A percentile compares a stretch with the other conserved stretches of the same genome.
phyloP scores from a whole-genome alignment of 2,329 filamentous ascomycete genomes.

The Aspergillus alliaceus region DNA sequence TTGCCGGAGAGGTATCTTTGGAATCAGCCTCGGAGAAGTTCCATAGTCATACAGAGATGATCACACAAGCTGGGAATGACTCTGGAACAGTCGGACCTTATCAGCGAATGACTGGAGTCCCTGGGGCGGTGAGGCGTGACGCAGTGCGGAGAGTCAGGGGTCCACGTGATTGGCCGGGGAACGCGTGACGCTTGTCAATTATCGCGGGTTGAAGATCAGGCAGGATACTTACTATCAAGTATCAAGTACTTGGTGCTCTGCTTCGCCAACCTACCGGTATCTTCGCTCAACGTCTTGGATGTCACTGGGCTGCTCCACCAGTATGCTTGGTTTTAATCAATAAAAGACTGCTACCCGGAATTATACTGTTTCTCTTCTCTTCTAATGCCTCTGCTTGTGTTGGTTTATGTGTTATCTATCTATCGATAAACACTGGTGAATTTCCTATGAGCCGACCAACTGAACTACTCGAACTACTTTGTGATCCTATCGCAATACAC shows the following conservation, averaged over 20 bases:
- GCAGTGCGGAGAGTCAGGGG: conserved; percentile 17
- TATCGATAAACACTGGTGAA: background rate
- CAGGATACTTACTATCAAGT: background rate
- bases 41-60: conserved; percentile 23
- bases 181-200: conserved; percentile 5
- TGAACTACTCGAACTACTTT: conserved; percentile 18
- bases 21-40: conserved; percentile 12
- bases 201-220: background rate
- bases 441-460: conserved; percentile 19
- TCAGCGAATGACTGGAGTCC: conserved; percentile 4
- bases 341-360: background rate
- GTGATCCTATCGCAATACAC: conserved; percentile 3
- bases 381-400: background rate
- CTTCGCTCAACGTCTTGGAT: background rate
- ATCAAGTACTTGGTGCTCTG: too few relatives aligned
- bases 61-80: conserved; percentile 16
- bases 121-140: conserved; percentile 22
- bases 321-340: background rate
- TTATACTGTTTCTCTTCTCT: background rate
- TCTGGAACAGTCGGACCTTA: background rate
- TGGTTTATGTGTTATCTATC: background rate
- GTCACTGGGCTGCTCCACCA: background rate
- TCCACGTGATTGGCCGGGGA: conserved; percentile 19
- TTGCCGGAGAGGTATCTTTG: conserved; percentile 15
- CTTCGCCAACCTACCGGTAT: too few relatives aligned